Percentiles rank a stretch among this genome's conserved stretches.
These are phyloP conservation scores for Cadophora malorum DNA, from an alignment of 2,329 filamentous ascomycete genomes.

Conservation along the genomic window DNA sequence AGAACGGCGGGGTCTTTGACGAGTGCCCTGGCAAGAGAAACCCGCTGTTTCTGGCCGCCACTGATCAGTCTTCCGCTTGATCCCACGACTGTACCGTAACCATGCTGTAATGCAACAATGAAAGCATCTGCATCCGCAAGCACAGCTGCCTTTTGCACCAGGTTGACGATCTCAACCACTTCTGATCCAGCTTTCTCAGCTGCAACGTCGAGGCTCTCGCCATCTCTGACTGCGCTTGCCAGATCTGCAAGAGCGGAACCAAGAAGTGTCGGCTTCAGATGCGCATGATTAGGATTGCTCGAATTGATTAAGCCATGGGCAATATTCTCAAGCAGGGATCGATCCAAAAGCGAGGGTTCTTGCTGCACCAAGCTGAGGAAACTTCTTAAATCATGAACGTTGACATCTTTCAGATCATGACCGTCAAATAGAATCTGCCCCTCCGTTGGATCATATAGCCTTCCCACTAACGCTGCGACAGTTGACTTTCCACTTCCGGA, in stretches of 20 bases:
- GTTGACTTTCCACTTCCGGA: slow-evolving; percentile 66
- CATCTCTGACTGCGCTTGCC: slow-evolving; percentile 57
- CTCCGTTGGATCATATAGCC: slow-evolving; percentile 61
- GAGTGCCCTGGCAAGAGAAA: slow-evolving; percentile 71
- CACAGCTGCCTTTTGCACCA: slow-evolving; percentile 55
- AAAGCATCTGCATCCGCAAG: slow-evolving; percentile 50
- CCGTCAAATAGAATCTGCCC: slow-evolving; percentile 34
- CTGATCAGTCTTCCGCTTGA: slow-evolving; percentile 59
- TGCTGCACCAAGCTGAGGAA: slow-evolving; percentile 61
- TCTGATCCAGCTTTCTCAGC: slow-evolving; percentile 11
- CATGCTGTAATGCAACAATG: slow-evolving; percentile 24
- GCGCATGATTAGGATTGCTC: slow-evolving; percentile 56
- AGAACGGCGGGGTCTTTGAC: slow-evolving; percentile 63
- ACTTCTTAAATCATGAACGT: slow-evolving; percentile 43
- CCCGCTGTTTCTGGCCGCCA: slow-evolving; percentile 80
- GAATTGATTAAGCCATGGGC: slow-evolving; percentile 50
- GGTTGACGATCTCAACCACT: slow-evolving; percentile 44
- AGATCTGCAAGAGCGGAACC: slow-evolving; percentile 57
- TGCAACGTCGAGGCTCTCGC: slow-evolving; percentile 43
- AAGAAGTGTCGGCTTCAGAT: slow-evolving; percentile 48
- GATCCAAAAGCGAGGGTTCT: slow-evolving; percentile 60
- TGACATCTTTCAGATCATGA: slow-evolving; percentile 30
- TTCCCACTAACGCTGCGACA: slow-evolving; percentile 58
- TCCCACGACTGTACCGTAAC: slow-evolving; percentile 35
- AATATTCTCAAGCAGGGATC: slow-evolving; percentile 49